Conservation (phyloP, 169 alveolate species). For the Plasmodium vinckei region DNA sequence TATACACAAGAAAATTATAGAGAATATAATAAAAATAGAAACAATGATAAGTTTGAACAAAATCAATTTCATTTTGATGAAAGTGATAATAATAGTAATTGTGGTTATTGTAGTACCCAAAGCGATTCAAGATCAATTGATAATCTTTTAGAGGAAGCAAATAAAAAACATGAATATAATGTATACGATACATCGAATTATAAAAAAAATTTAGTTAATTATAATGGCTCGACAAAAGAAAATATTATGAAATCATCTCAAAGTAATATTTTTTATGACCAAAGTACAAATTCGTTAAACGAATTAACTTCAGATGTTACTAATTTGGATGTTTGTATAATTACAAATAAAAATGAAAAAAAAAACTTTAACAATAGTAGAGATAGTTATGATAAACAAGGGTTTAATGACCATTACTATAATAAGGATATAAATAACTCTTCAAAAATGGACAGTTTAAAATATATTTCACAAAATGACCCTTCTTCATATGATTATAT, state of each 20-base stretch:
- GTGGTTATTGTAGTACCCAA: conserved; percentile 7
- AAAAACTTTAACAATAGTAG: neutral
- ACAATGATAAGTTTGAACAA: neutral
- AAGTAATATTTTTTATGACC: conserved; percentile 36
- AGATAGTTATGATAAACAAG: conserved; percentile 2
- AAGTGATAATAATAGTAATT: conserved; percentile 37
- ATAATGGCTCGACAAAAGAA: conserved; percentile 6
- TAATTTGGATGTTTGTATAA: conserved; percentile 49
- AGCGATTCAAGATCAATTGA: conserved; percentile 55
- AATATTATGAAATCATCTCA: conserved; percentile 23
- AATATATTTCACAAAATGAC: neutral
- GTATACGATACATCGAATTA: conserved; percentile 40
- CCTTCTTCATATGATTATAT: neutral
- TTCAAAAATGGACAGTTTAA: neutral
- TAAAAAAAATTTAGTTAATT: conserved; percentile 35
- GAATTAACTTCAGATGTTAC: conserved; percentile 29
- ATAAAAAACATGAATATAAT: conserved; percentile 32
- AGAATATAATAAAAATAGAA: neutral
- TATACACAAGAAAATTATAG: neutral
- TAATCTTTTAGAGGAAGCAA: conserved; percentile 43
- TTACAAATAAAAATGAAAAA: conserved; percentile 20
- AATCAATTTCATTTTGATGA: conserved; percentile 50
- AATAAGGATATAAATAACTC: conserved; percentile 8
- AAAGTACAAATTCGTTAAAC: conserved; percentile 14
- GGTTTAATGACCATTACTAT: neutral